phyloP scores from a whole-genome alignment of 1,284 basidiomycete genomes.

The Ustilago xerochloae region DNA sequence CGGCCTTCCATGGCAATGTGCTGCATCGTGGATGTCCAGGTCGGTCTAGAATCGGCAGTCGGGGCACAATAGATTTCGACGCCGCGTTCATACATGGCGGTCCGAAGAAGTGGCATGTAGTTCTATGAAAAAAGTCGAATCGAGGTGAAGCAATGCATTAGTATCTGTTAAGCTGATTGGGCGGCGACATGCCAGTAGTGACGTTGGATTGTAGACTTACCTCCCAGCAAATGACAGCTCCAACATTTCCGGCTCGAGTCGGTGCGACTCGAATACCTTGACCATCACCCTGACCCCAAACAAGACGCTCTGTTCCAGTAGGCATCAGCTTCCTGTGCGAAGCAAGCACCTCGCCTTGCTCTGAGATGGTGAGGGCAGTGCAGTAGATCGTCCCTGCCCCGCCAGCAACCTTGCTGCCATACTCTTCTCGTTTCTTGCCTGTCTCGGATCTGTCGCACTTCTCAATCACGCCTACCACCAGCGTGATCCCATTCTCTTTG shows the following conservation, averaged over 20 bases:
- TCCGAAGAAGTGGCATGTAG: conserved; percentile 76
- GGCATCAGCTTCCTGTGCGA: conserved; percentile 81
- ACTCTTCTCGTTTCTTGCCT: conserved; percentile 30
- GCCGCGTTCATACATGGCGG: conserved; percentile 75
- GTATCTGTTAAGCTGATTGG: too few relatives aligned
- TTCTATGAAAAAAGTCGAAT: conserved; percentile 72
- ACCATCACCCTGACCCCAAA: conserved; percentile 75
- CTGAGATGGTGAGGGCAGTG: conserved; percentile 76
- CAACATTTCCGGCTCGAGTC: conserved; percentile 60
- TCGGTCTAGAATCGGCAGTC: conserved; percentile 77
- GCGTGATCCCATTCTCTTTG: conserved; percentile 49
- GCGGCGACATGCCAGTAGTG: not conserved
- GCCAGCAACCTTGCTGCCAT: conserved; percentile 64
- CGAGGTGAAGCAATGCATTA: too few relatives aligned
- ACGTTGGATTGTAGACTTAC: conserved; percentile 10
- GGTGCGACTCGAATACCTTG: conserved; percentile 61
- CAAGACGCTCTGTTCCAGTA: conserved; percentile 76
- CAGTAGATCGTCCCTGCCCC: conserved; percentile 77
- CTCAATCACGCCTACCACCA: conserved; percentile 79
- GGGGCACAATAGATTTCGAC: conserved; percentile 78
- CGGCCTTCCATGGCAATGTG: conserved; percentile 81
- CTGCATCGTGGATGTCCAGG: conserved; percentile 77
- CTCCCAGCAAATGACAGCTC: conserved; percentile 44
- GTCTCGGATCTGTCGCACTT: conserved; percentile 66
- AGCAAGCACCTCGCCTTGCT: conserved; percentile 73